phyloP scores from a whole-genome alignment of 1,284 basidiomycete genomes.

The Phellopilus nigrolimitatus region DNA sequence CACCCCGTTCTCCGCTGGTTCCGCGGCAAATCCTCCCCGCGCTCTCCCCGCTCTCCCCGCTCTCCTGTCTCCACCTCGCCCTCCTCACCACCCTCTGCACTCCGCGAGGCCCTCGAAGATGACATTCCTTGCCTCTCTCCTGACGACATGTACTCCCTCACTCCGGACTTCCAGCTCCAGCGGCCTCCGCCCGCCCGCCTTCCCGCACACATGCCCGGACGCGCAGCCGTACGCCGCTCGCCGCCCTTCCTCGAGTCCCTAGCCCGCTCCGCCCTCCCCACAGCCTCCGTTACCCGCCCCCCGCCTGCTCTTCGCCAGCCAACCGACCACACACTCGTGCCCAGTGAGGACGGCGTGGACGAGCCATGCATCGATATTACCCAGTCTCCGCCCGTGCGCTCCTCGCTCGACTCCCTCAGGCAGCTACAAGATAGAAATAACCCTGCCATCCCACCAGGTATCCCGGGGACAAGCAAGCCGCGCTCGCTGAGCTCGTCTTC shows the following conservation, averaged over 20 bases:
- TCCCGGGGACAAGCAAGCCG: conserved; percentile 11
- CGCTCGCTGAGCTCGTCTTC: conserved; percentile 22
- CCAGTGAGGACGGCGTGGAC: conserved; percentile 11
- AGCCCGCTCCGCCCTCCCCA: conserved; percentile 60
- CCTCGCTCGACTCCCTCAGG: conserved; percentile 63
- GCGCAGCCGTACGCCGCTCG: conserved; percentile 24
- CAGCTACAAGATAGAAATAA: conserved; percentile 43
- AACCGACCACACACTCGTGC: conserved; percentile 29
- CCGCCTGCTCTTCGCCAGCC: conserved; percentile 25
- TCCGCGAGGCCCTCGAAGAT: conserved; percentile 39
- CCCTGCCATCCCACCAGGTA: conserved; percentile 25
- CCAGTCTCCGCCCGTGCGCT: conserved; percentile 36
- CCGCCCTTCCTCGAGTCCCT: conserved; percentile 59
- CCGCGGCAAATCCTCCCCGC: conserved; percentile 23
- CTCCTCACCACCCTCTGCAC: conserved; percentile 26
- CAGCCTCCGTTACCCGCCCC: conserved; percentile 45
- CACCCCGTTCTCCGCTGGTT: conserved; percentile 50
- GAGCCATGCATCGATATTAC: conserved; percentile 27
- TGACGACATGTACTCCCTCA: conserved; percentile 5
- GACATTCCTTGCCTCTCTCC: conserved; percentile 30
- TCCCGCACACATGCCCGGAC: conserved; percentile 36
- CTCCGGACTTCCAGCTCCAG: conserved; percentile 26
- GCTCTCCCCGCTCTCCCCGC: conserved; percentile 25
- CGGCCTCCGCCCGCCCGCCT: conserved; percentile 45
- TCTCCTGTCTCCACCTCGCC: conserved; percentile 27